A percentile compares a stretch with the other conserved stretches of the same genome.
These are phyloP conservation scores for Fusarium anguioides DNA, from an alignment of 2,329 filamentous ascomycete species.

Conservation along the genomic window DNA sequence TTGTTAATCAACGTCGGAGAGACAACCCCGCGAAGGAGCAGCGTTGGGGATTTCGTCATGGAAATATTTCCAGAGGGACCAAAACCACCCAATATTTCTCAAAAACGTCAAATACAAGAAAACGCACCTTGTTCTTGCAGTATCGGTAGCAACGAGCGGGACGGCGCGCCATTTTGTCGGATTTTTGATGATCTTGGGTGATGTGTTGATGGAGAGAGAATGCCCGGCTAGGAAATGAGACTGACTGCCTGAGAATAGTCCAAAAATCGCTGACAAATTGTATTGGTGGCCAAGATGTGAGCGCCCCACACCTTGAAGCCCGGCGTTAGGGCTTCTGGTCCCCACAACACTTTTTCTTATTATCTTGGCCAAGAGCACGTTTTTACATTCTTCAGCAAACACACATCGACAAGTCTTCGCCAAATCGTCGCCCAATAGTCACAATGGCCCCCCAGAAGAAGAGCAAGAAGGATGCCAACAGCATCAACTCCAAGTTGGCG, in stretches of 20 bases:
- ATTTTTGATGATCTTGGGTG: slow-evolving; percentile 59
- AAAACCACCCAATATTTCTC: slow-evolving; percentile 27
- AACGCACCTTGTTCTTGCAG: slow-evolving; percentile 99
- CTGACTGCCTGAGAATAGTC: too few relatives aligned
- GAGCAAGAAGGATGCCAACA: slow-evolving; percentile 86
- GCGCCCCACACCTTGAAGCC: too few relatives aligned
- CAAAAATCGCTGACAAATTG: too few relatives aligned
- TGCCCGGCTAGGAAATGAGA: slow-evolving; percentile 26
- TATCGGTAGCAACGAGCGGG: slow-evolving; percentile 99
- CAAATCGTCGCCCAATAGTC: slow-evolving; percentile 55
- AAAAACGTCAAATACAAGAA: slow-evolving; percentile 13
- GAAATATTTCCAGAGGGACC: neutral
- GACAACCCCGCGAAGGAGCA: slow-evolving; percentile 1
- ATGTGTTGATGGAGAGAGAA: slow-evolving; percentile 48
- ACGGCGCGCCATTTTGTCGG: slow-evolving; percentile 98
- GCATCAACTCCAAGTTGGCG: slow-evolving; percentile 70
- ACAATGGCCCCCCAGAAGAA: slow-evolving; percentile 79
- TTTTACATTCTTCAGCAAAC: slow-evolving; percentile 41
- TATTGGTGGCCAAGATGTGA: too few relatives aligned
- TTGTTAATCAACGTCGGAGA: slow-evolving; percentile 8
- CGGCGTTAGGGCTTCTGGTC: too few relatives aligned
- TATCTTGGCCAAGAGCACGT: too few relatives aligned
- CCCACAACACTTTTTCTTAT: too few relatives aligned
- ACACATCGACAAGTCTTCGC: slow-evolving; percentile 49
- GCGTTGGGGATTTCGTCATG: slow-evolving; percentile 24